Evolutionary conservation across 2,329 filamentous ascomycete genomes (phyloP).

Genomic region (Colletotrichum horii): DNA sequence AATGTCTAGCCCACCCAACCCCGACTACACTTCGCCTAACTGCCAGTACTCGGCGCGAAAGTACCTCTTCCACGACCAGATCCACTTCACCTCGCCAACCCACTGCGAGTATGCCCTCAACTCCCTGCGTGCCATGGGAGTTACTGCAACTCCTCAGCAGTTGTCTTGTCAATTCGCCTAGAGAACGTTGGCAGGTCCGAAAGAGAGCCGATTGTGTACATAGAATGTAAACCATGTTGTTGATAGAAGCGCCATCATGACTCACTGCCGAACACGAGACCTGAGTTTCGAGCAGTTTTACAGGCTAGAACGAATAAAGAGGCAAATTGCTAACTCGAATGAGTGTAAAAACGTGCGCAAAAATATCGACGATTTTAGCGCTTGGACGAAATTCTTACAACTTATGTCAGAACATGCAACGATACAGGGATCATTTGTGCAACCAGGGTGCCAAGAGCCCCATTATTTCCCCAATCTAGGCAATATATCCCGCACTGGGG

Average conservation of each 20-base stretch:
- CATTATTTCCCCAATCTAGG: neutral
- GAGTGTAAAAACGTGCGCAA: neutral
- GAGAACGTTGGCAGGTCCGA: neutral
- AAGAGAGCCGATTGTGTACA: neutral
- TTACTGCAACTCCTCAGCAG: neutral
- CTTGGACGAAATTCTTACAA: neutral
- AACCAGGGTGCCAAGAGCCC: neutral
- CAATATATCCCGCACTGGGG: neutral
- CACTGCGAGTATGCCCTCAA: slow-evolving; percentile 5
- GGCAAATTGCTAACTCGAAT: neutral
- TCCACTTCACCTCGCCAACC: slow-evolving; percentile 1
- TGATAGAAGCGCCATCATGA: neutral
- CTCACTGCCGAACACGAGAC: neutral
- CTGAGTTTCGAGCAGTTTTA: neutral
- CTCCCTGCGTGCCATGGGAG: neutral
- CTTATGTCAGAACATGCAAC: neutral
- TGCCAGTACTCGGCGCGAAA: neutral
- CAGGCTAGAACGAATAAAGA: neutral
- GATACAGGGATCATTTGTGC: neutral
- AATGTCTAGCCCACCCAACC: neutral
- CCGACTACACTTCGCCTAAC: neutral
- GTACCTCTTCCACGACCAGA: slow-evolving; percentile 4
- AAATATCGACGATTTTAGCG: neutral
- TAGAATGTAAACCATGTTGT: neutral
- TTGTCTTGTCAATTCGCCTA: neutral